Evolutionary conservation across 2,329 filamentous ascomycete genomes (phyloP), one percentile per base, ranked within the genome.

Genomic region (Aspergillus arachidicola): DNA sequence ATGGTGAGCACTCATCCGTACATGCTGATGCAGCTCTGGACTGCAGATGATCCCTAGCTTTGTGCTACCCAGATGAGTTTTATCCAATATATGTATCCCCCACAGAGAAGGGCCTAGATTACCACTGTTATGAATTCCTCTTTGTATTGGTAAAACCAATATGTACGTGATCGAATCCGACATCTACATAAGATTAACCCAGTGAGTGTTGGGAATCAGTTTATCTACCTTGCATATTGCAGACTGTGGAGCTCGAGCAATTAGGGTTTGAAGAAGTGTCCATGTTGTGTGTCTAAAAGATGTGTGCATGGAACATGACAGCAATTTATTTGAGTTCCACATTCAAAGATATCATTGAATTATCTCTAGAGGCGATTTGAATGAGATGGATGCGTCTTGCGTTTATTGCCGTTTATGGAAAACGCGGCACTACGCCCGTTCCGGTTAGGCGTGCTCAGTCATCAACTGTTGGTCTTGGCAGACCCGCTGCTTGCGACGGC

Each of bases 401-500:
- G 11, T 26, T 19, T 21, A 21, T 19, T 21, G 7, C 19, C 41
- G 19, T 43, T 11, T 9, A 21, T 21, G 16, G 41, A 21, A 21
- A 19, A 21, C 21, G 43, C 32, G 46, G 16, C 32, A 38, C 30
- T 55, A 51, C 48, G 16, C 41, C 28, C 10, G 7, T 28, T 55
- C 36, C n/a, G 43, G n/a, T 30, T 54, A 32, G 41, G 4, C 12
- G 19, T 51, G 70, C 67, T 74, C 69, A 73, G 64, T 73, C 73
- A 75, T 63, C 68, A 38, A 59, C 21, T 30, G 30, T 26, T 36
- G 34, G 45, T 54, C 72, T 76, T 76, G 73, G 73, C 72, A 66
- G 72, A 75, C 71, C 74, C 74, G 73, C 73, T 66, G 70, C 68
- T 72, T 74, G 72, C 74, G 72, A 73, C 72, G 61, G 65, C 68